Base-by-base conservation (phyloP, 352 stramenopile species). In the Phytophthora sp. region DNA sequence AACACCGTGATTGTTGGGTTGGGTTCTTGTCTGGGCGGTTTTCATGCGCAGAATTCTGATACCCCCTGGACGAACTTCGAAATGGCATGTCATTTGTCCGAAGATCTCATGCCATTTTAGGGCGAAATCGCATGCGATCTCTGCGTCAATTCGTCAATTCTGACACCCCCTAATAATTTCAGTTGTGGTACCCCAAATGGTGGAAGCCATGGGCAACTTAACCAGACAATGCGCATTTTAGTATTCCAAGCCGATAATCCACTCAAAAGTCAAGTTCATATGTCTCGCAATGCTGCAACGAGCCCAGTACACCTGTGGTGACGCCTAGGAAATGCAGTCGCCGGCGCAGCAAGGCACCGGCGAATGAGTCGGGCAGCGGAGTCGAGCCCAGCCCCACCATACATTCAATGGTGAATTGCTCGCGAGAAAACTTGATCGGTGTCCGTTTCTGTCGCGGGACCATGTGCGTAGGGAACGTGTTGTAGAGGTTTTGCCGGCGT, bases 381-480 rank as follows among this genome's bases (percentile, higher is more conserved):
- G 73, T 77, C 1, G 76, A 74, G 15, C 76, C 80, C 15, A 89
- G 52, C 0, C 74, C 76, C n/a, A 77, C 63, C 49, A 88, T 71
- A 27, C 80, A 88, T 35, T 89, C 78, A 30, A 74, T 74, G 11
- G 56, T 69, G 20, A 73, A 64, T 7, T 54, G 39, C 29, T 65
- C 57, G n/a, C 41, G 26, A 24, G 57, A 69, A 18, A n/a, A 18
- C 15, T 68, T 63, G 9, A 30, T 62, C n/a, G 54, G 24, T 38
- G 33, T 67, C 2, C 78, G 79, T 20, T 49, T 50, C 49, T 81
- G 67, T 15, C 74, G 70, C 12, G 83, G 82, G 27, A 72, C 78
- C 44, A 93, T 66, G 67, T 90, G 76, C 0, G 68, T 85, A 29
- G 80, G 82, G 5, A 77, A 75, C 3, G 57, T 47, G 42, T 88